Evolutionary conservation across 1,139 yeast species (phyloP), one percentile per base, ranked within the genome.

Genomic region (Hemisphaericaspora xylanilytica): DNA sequence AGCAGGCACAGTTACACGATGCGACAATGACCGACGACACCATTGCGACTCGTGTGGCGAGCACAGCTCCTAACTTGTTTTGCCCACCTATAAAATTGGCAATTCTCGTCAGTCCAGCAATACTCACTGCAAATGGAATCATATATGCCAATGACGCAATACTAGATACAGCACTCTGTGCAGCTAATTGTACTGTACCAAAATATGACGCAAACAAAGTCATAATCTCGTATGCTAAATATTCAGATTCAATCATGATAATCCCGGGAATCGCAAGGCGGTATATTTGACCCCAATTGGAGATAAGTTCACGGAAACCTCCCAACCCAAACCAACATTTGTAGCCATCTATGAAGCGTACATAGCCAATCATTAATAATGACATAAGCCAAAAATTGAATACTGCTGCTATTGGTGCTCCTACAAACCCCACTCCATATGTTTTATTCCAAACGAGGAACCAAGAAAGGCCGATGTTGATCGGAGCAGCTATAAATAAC

Each of bases 41-140:
- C 20, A 87, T 63, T 0, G 90, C 90, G 4, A 85, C 75, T 41
- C 69, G 62, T 1, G 89, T 75, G 2, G 96, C 81, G 3, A 75
- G 64, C 43, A 77, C 73, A 2, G 96, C 96, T 0, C 65, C 61
- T 20, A 64, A 65, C 3, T 79, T 63, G 50, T 86, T 80, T 36
- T 75, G 80, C 0, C 92, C 94, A 4, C 97, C 97, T 40, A 89
- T 77, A 51, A 84, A 87, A 56, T 84, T 87, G 31, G 96, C 96
- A 36, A 88, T 82, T 61, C 97, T 72, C 0, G 96, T 88, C 0
- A 95, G 82, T 0, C 90, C 73, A 0, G 95, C 95, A 35, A 88
- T 88, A 30, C 95, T 83, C 4, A 87, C 78, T 0, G 96, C 92
- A 68, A 89, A 89, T 11, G 96, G 96, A 11, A 86, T 73, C 84